These are phyloP conservation scores for Talaromyces rugulosus DNA, from an alignment of 2,329 filamentous ascomycete species.

Conservation along the genomic window DNA sequence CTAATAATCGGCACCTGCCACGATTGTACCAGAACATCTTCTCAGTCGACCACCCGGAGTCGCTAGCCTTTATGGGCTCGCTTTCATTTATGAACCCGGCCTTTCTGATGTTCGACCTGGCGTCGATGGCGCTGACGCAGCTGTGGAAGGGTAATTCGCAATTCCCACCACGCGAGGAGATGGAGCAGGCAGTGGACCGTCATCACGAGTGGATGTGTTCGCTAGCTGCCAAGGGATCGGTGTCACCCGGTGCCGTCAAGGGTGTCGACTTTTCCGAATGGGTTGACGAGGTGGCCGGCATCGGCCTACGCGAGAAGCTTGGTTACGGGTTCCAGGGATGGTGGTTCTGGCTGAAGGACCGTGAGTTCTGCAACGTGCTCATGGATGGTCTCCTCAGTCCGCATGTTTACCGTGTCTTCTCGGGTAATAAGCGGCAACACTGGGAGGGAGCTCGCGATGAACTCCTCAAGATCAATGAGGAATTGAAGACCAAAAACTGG, in stretches of 20 bases:
- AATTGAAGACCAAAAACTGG: neutral
- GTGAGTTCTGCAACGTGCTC: conserved; percentile 27
- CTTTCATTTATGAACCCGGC: conserved; percentile 19
- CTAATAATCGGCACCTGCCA: conserved; percentile 15
- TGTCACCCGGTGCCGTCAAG: conserved; percentile 14
- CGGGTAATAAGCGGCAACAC: conserved; percentile 25
- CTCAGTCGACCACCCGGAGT: conserved; percentile 23
- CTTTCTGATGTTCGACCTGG: conserved; percentile 25
- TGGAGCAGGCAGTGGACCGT: conserved; percentile 14
- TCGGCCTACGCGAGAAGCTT: conserved; percentile 26
- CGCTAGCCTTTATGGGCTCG: conserved; percentile 28
- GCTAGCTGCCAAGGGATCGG: conserved; percentile 13
- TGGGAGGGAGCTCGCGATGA: conserved; percentile 27
- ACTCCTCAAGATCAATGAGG: conserved; percentile 20
- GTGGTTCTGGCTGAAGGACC: conserved; percentile 32
- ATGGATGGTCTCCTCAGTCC: conserved; percentile 30
- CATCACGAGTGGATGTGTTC: conserved; percentile 16
- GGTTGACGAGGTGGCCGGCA: conserved; percentile 29
- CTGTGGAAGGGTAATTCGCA: conserved; percentile 25
- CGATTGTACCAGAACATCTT: conserved; percentile 30
- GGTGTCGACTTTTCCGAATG: conserved; percentile 21
- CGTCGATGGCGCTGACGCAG: conserved; percentile 27
- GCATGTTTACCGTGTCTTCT: conserved; percentile 32
- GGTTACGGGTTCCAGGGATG: conserved; percentile 28
- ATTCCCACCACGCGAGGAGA: conserved; percentile 22